A percentile compares a stretch with the other conserved stretches of the same genome.
Conservation (phyloP, 768 basidiomycete species). For the Collybia nuda region DNA sequence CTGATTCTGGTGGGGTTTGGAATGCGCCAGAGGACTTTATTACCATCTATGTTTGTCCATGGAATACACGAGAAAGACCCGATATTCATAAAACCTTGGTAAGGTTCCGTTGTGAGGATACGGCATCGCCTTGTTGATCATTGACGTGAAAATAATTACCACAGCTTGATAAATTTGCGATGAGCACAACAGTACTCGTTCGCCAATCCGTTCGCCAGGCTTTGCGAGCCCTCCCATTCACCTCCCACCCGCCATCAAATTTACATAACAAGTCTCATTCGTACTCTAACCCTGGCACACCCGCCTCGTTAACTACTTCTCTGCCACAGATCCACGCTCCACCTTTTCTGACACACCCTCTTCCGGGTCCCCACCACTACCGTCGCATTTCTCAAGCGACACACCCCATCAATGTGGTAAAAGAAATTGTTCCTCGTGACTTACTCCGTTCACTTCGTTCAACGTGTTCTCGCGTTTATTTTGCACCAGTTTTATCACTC, state of each 20-base stretch:
- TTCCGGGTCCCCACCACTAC: slow-evolving; percentile 13
- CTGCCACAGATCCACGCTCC: slow-evolving; percentile 22
- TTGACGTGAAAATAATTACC: neutral
- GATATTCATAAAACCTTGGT: slow-evolving; percentile 66
- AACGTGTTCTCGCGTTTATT: slow-evolving; percentile 33
- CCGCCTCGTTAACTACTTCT: slow-evolving; percentile 23
- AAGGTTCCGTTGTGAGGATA: slow-evolving; percentile 23
- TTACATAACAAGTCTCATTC: slow-evolving; percentile 22
- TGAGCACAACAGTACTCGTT: slow-evolving; percentile 64
- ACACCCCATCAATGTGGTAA: slow-evolving; percentile 23
- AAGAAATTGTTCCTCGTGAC: slow-evolving; percentile 23
- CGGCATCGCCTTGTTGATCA: slow-evolving; percentile 5
- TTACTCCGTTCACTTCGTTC: slow-evolving; percentile 29
- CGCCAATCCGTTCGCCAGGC: slow-evolving; percentile 40
- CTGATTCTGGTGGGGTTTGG: slow-evolving; percentile 43
- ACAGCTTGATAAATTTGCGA: slow-evolving; percentile 77
- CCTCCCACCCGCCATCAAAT: slow-evolving; percentile 15
- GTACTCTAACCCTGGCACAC: slow-evolving; percentile 26
- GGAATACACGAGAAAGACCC: slow-evolving; percentile 65
- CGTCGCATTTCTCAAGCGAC: slow-evolving; percentile 15
- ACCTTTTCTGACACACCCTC: slow-evolving; percentile 22
- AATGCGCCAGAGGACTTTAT: slow-evolving; percentile 69
- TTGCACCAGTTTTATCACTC: slow-evolving; percentile 53
- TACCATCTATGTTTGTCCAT: slow-evolving; percentile 69
- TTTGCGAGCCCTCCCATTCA: slow-evolving; percentile 28